phyloP scores from a whole-genome alignment of 2,329 filamentous ascomycete species.

The Scorias spongiosa region DNA sequence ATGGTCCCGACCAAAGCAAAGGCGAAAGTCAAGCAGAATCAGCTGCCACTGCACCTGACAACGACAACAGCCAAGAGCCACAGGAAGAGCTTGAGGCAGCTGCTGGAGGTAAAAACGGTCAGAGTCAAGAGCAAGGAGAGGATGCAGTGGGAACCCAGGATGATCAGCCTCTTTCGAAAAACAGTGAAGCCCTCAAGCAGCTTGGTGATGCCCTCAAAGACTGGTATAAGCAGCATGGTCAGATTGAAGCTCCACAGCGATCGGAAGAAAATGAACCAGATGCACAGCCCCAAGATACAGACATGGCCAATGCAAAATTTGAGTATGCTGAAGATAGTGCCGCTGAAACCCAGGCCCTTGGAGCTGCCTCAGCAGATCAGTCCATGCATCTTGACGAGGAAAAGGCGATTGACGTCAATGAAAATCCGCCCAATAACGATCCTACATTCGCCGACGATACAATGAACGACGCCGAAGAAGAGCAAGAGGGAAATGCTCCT shows the following conservation, averaged over 20 bases:
- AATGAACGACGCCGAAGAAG: slow-evolving; percentile 14
- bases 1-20: not conserved
- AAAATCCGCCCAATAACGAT: slow-evolving; percentile 23
- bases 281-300: slow-evolving; percentile 40
- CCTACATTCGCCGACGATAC: slow-evolving; percentile 13
- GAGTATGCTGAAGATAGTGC: slow-evolving; percentile 81
- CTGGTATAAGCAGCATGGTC: slow-evolving; percentile 78
- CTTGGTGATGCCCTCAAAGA: slow-evolving; percentile 82
- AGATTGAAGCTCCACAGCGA: slow-evolving; percentile 52
- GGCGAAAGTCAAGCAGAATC: not conserved
- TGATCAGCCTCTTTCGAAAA: slow-evolving; percentile 16
- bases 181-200: slow-evolving; percentile 57
- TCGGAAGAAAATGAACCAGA: slow-evolving; percentile 39
- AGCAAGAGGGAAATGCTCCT: slow-evolving; percentile 18
- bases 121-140: slow-evolving; percentile 29
- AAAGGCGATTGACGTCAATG: slow-evolving; percentile 64
- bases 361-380: slow-evolving; percentile 75
- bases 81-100: slow-evolving; percentile 10
- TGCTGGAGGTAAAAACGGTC: slow-evolving; percentile 4
- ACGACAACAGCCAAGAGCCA: slow-evolving; percentile 4
- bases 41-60: slow-evolving; percentile 4
- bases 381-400: slow-evolving; percentile 72
- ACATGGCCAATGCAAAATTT: slow-evolving; percentile 70
- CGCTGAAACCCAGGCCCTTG: slow-evolving; percentile 82
- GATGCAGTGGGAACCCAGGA: slow-evolving; percentile 22